Evolutionary conservation across 2,329 filamentous ascomycete species (phyloP), one percentile per base, ranked within the genome.

Genomic region (Phaeosphaeria sp.): DNA sequence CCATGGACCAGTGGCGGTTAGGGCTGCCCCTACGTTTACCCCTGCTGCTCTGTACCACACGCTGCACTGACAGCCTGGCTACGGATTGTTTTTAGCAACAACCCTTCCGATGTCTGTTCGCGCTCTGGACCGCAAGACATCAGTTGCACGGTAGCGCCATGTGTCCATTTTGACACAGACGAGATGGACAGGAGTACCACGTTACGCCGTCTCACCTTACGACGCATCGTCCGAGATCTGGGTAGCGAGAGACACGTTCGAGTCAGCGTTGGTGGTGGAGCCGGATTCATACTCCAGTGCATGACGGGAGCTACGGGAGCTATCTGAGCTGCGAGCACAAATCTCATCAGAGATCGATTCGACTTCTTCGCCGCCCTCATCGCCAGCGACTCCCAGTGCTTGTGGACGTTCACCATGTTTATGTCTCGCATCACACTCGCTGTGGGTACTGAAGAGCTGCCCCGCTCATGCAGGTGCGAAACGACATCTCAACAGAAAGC

Each of bases 91-190:
- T 36, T 36, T 36, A 36, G 30, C 13, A 36, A 36, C 30, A 36
- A 11, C 30, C 30, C 30, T 36, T 36, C 30, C 6, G 7, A 36
- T 3, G 6, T 36, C 13, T 36, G 30, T 36, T 36, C 30, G 30
- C 30, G 30, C 30, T 43, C 41, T 43, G n/a, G 41, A 41, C 41
- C 20, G 7, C 6, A 43, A 3, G n/a, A 43, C 6, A 4, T 3
- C n/a, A 18, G 20, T 43, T 20, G 27, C 58, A 60, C 61, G 46
- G 56, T 49, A 52, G 50, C 57, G 61, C 58, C 63, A 64, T 66
- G 58, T 63, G 53, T 50, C 47, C 25, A 50, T 23, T 23, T 55
- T 52, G 36, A 44, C 57, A 58, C 50, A 41, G 27, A 43, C 36
- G 48, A 54, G 59, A 36, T 49, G 48, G 33, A 39, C 50, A 42